phyloP scores from a whole-genome alignment of 495 filamentous ascomycete species.

The Penicillium angulare region DNA sequence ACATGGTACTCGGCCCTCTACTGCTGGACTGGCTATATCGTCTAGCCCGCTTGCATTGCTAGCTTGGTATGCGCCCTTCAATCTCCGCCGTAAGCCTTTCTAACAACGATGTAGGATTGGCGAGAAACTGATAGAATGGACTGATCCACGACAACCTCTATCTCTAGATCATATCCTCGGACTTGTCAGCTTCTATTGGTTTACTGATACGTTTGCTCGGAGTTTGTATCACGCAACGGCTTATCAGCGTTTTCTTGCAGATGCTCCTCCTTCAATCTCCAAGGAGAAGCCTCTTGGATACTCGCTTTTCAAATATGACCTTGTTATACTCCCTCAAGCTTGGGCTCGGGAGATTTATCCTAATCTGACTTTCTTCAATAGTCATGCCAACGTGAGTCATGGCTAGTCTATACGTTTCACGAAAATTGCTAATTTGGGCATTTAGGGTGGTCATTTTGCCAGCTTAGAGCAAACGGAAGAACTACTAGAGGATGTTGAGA shows the following conservation, averaged over 20 bases:
- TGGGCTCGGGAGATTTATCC: slow-evolving; percentile 41
- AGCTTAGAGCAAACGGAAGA: slow-evolving; percentile 4
- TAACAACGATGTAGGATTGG: slow-evolving; percentile 35
- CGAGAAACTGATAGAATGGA: slow-evolving; percentile 60
- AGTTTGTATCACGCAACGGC: slow-evolving; percentile 49
- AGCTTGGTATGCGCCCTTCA: slow-evolving; percentile 39
- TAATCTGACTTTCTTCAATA: slow-evolving; percentile 39
- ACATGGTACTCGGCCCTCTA: slow-evolving; percentile 54
- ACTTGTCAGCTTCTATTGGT: slow-evolving; percentile 55
- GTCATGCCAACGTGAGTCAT: slow-evolving; percentile 36
- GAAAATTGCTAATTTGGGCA: not conserved
- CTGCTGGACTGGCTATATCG: slow-evolving; percentile 50
- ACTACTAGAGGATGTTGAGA: slow-evolving; percentile 23
- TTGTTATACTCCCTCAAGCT: slow-evolving; percentile 37
- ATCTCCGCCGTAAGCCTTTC: not conserved
- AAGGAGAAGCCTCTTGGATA: slow-evolving; percentile 52
- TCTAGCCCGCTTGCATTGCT: slow-evolving; percentile 56
- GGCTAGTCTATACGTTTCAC: not conserved
- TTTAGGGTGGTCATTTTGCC: slow-evolving; percentile 29
- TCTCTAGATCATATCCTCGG: slow-evolving; percentile 51
- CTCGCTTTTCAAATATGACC: slow-evolving; percentile 50
- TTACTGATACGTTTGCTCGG: slow-evolving; percentile 49
- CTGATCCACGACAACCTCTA: slow-evolving; percentile 33
- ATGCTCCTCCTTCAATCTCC: not conserved
- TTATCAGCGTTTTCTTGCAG: slow-evolving; percentile 1